Percentiles rank a stretch among this genome's conserved stretches.
Conservation (phyloP, 2,329 filamentous ascomycete genomes). For the Paecilomyces sp. region DNA sequence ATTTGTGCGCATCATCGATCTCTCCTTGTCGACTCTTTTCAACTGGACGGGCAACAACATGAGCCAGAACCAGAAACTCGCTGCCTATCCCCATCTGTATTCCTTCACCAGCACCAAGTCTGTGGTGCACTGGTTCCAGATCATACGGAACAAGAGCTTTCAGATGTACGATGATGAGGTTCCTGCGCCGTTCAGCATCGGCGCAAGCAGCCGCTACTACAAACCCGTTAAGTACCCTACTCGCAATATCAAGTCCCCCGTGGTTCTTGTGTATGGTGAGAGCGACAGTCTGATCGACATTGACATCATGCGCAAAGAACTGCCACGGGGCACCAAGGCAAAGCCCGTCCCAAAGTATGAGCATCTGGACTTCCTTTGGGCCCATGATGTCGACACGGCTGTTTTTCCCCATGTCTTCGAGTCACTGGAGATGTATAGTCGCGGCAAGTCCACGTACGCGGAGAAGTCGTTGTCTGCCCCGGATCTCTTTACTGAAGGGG, state of each 20-base stretch:
- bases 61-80: conserved; percentile 77
- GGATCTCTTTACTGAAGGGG: not conserved
- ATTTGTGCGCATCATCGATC: conserved; percentile 81
- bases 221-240: conserved; percentile 96
- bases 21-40: conserved; percentile 74
- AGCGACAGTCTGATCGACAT: conserved; percentile 94
- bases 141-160: conserved; percentile 91
- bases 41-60: conserved; percentile 86
- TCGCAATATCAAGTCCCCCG: conserved; percentile 91
- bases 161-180: conserved; percentile 98
- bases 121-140: conserved; percentile 99
- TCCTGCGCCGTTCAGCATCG: conserved; percentile 65
- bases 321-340: conserved; percentile 76
- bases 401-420: conserved; percentile 92
- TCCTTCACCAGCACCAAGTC: conserved; percentile 95
- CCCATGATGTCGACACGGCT: conserved; percentile 69
- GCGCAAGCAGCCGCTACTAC: conserved; percentile 73
- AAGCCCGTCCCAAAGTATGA: conserved; percentile 89
- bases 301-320: conserved; percentile 79
- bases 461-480: not conserved
- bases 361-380: conserved; percentile 96
- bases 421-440: conserved; percentile 62
- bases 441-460: conserved; percentile 5
- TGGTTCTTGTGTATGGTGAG: conserved; percentile 88
- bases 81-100: conserved; percentile 91